Evolutionary conservation across 2,329 filamentous ascomycete genomes (phyloP).

Genomic region (Cladophialophora bantiana): DNA sequence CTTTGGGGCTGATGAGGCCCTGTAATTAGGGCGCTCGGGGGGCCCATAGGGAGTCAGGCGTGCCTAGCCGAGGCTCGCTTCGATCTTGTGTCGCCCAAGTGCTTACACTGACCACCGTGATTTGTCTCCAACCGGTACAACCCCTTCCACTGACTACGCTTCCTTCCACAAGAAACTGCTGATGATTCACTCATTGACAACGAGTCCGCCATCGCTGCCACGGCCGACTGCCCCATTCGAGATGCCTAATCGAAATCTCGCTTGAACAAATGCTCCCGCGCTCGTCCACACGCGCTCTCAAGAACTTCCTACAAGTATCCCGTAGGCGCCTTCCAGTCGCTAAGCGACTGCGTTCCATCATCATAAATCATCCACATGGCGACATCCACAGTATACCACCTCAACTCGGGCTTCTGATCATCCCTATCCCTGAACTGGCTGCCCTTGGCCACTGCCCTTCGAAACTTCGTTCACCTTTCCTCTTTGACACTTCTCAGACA

Average conservation of each 20-base stretch:
- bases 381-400: not conserved
- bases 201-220: not conserved
- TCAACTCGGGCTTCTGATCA: not conserved
- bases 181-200: not conserved
- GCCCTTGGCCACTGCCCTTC: not conserved
- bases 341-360: too few relatives aligned
- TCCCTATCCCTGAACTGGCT: not conserved
- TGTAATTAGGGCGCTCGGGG: too few relatives aligned
- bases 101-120: slow-evolving; percentile 6
- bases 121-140: not conserved
- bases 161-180: not conserved
- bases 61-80: slow-evolving; percentile 22
- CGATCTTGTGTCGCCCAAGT: slow-evolving; percentile 18
- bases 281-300: not conserved
- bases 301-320: not conserved
- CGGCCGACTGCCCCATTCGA: not conserved
- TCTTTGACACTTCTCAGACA: slow-evolving; percentile 24
- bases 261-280: not conserved
- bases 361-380: not conserved
- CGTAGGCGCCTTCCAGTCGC: not conserved
- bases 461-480: slow-evolving; percentile 27
- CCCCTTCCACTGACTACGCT: not conserved
- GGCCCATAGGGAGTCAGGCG: too few relatives aligned
- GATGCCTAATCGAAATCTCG: not conserved
- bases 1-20: too few relatives aligned